Evolutionary conservation across 176 grass and related monocot species (phyloP).

Genomic region (Calamus simplicifolius): DNA sequence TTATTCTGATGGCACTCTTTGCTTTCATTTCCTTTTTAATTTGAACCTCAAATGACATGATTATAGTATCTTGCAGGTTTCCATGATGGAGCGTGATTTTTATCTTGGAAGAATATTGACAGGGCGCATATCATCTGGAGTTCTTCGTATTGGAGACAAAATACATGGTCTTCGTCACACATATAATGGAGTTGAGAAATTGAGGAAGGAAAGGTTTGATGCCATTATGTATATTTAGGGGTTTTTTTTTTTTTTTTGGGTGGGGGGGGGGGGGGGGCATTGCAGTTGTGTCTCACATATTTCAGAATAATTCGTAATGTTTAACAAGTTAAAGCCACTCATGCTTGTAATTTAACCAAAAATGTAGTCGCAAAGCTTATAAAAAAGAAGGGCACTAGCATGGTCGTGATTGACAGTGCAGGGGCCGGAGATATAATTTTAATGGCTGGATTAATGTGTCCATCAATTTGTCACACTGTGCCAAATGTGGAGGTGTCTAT

Average conservation of each 20-base stretch:
- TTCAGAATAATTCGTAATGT: too few species aligned
- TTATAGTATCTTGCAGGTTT: constrained; percentile 52
- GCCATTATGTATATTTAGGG: background rate
- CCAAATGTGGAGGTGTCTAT: constrained; percentile 62
- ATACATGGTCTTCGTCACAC: constrained; percentile 72
- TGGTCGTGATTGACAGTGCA: constrained; percentile 63
- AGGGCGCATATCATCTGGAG: constrained; percentile 74
- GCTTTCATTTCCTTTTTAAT: background rate
- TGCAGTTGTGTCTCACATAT: too few species aligned
- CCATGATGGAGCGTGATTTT: constrained; percentile 99
- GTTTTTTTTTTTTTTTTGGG: too few species aligned
- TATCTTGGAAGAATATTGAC: constrained; percentile 97
- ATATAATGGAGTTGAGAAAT: constrained; percentile 67
- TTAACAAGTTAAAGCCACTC: too few species aligned
- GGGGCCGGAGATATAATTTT: constrained; percentile 97
- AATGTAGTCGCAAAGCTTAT: constrained; percentile 84
- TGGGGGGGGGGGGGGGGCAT: too few species aligned
- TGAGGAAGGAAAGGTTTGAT: constrained; percentile 87
- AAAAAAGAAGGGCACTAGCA: constrained; percentile 97
- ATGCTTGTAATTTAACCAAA: too few species aligned
- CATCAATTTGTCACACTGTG: constrained; percentile 97
- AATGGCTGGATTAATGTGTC: constrained; percentile 82
- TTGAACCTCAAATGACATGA: constrained; percentile 13
- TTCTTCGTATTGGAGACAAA: constrained; percentile 77
- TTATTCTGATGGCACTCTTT: background rate